Evolutionary conservation across 2,329 filamentous ascomycete species (phyloP).

Genomic region (Xylaria sp.): DNA sequence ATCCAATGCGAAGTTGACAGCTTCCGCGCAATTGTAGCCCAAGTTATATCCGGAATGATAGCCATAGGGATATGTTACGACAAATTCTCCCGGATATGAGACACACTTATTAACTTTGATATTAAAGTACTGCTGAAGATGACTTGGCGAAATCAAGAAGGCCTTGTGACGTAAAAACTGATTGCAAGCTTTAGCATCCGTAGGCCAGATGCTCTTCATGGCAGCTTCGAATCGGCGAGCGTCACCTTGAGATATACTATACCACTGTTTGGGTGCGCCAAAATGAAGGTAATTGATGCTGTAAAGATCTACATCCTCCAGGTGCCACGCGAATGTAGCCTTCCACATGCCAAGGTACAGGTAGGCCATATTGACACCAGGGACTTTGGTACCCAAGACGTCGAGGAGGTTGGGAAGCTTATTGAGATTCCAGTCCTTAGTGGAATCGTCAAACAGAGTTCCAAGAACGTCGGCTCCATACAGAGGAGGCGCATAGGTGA

Average conservation of each 20-base stretch:
- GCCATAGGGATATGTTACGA: conserved; percentile 97
- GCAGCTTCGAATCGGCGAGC: conserved; percentile 91
- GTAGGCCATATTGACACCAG: conserved; percentile 97
- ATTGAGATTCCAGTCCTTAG: conserved; percentile 90
- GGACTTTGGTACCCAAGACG: conserved; percentile 93
- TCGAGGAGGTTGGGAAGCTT: conserved; percentile 94
- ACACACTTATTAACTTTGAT: conserved; percentile 97
- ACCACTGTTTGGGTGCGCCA: conserved; percentile 98
- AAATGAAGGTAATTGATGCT: conserved; percentile 99
- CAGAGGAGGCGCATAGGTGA: conserved; percentile 93
- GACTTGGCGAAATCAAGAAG: conserved; percentile 92
- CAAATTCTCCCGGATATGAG: conserved; percentile 96
- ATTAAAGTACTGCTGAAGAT: conserved; percentile 86
- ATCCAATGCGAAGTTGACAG: conserved; percentile 96
- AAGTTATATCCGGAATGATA: conserved; percentile 99
- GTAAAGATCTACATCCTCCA: conserved; percentile 98
- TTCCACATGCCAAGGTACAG: conserved; percentile 99
- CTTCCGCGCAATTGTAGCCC: conserved; percentile 98
- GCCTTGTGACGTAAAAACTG: conserved; percentile 98
- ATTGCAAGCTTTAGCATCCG: conserved; percentile 92
- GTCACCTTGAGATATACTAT: conserved; percentile 97
- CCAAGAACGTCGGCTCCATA: conserved; percentile 98
- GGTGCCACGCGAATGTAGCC: conserved; percentile 98
- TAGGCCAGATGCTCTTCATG: conserved; percentile 96
- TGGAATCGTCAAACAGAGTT: conserved; percentile 89